Evolutionary conservation across 2,329 filamentous ascomycete species (phyloP).

Genomic region (Diaporthe ilicicola): DNA sequence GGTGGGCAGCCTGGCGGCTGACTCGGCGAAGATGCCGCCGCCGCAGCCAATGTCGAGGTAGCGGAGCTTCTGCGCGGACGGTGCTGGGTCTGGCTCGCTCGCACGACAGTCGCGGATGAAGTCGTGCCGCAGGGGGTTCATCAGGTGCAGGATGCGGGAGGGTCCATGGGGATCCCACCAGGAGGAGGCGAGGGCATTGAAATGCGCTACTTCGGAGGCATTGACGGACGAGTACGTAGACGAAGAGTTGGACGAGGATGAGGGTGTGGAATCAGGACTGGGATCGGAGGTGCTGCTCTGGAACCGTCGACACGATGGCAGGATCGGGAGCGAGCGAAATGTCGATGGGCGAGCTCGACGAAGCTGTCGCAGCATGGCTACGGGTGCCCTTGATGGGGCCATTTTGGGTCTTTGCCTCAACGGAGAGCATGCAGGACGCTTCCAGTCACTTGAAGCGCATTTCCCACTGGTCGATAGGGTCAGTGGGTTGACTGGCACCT

Average conservation of each 20-base stretch:
- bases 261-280: background rate
- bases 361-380: conserved; percentile 24
- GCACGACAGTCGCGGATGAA: conserved; percentile 82
- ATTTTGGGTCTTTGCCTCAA: background rate
- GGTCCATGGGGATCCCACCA: conserved; percentile 99
- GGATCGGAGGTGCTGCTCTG: background rate
- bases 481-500: background rate
- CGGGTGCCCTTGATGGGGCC: conserved; percentile 32
- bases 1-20: conserved; percentile 72
- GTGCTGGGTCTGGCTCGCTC: conserved; percentile 54
- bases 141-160: conserved; percentile 91
- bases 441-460: background rate
- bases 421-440: background rate
- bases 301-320: conserved; percentile 19
- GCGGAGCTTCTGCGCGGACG: conserved; percentile 55
- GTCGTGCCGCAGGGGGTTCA: conserved; percentile 96
- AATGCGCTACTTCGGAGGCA: conserved; percentile 89
- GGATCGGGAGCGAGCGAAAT: conserved; percentile 9
- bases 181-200: conserved; percentile 88
- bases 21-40: conserved; percentile 95
- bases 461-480: background rate
- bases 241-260: conserved; percentile 35
- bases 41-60: conserved; percentile 96
- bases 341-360: conserved; percentile 3
- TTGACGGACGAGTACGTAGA: conserved; percentile 76